Evolutionary conservation across 331 rosid genomes (phyloP), one percentile per base, ranked within the genome.

Genomic region (Quercus lobata): DNA sequence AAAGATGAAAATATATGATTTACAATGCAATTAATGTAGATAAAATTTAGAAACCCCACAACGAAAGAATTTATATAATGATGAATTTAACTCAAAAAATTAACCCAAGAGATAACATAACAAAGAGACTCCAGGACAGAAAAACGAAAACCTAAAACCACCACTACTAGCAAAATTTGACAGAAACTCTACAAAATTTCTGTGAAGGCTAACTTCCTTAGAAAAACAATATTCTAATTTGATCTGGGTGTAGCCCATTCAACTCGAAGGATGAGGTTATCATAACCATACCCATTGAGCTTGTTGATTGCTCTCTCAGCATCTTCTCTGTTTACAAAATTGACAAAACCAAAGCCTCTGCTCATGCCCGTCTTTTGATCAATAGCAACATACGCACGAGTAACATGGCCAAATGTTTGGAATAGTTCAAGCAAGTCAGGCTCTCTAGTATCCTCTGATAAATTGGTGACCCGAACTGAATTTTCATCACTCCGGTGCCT

Each of bases 201-300:
- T 58, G 65, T 22, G 65, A 3, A 58, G 65, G 32, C 30, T 3
- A 5, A 58, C 15, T 22, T 21, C 65, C 65, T 7, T 2, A 12
- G 2, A 58, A 27, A 58, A 22, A 24, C 6, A 60, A 5, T 34
- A n/a, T 12, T 55, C 80, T 89, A 95, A 78, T 80, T 91, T 57
- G 97, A 71, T 83, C 99, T 91, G 5, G 99, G 98, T 35, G 99
- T 95, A 41, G 99, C 99, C 99, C 97, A 92, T 84, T 95, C 99
- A 80, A 95, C 98, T 79, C 97, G 82, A 62, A 95, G 97, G 86
- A 95, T 95, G 85, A 95, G 99, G 88, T 82, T 95, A 76, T 92
- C 97, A 19, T 95, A 95, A 19, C 97, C 99, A 71, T 95, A 95
- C n/a, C 99, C 99, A 75, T 95, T 95, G 56, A 95, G 97, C 44